Evolutionary conservation across 202 grass and related monocot genomes (phyloP).

Genomic region (Alloteropsis angusta): DNA sequence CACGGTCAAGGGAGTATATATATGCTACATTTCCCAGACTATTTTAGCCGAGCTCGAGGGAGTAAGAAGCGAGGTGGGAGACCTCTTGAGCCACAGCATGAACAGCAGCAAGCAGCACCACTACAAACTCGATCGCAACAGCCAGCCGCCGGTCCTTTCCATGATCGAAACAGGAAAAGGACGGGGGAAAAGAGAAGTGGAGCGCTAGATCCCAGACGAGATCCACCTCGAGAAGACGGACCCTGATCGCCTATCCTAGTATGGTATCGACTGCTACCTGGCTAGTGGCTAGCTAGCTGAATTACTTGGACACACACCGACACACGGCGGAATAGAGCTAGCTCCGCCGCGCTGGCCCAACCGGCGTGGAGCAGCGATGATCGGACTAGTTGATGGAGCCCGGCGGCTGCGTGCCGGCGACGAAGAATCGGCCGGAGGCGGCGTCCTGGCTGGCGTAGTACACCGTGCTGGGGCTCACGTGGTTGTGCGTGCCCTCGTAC

Average conservation of each 20-base stretch:
- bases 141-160: not conserved
- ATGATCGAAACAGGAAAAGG: not conserved
- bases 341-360: not conserved
- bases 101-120: not conserved
- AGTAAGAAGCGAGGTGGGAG: not conserved
- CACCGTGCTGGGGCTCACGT: slow-evolving; percentile 73
- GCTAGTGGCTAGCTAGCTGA: not conserved
- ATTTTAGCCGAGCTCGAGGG: not conserved
- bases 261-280: not conserved
- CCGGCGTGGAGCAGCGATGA: not conserved
- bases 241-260: slow-evolving; percentile 6
- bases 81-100: not conserved
- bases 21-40: slow-evolving; percentile 25
- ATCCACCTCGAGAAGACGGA: slow-evolving; percentile 1
- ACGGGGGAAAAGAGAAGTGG: not conserved
- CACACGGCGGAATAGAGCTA: not conserved
- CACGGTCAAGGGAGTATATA: slow-evolving; percentile 7
- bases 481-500: slow-evolving; percentile 77
- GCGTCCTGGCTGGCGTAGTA: slow-evolving; percentile 89
- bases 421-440: slow-evolving; percentile 76
- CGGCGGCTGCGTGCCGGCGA: slow-evolving; percentile 68
- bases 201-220: not conserved
- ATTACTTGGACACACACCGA: not conserved
- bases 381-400: slow-evolving; percentile 15
- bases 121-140: not conserved